Evolutionary conservation across 208 protist species (phyloP).

Genomic region (Acanthamoeba sp.): DNA sequence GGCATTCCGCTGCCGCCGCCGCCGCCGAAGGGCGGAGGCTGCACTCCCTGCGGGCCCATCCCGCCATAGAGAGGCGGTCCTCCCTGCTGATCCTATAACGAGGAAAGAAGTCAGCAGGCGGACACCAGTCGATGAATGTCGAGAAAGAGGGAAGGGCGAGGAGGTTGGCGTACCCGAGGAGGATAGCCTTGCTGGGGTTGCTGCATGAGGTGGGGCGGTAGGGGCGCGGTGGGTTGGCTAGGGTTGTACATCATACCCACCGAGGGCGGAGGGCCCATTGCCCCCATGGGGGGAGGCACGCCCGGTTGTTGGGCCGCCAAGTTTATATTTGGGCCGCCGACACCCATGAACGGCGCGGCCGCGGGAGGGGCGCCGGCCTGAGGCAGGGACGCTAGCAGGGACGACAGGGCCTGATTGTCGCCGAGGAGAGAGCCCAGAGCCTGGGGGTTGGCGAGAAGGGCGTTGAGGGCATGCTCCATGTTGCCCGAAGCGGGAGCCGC

Average conservation of each 20-base stretch:
- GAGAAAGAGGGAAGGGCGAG: background rate
- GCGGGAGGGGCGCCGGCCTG: background rate
- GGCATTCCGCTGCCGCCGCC: background rate
- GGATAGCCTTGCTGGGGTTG: background rate
- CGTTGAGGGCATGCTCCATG: slow-evolving; percentile 15
- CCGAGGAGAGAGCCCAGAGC: background rate
- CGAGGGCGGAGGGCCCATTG: background rate
- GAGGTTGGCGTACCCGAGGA: background rate
- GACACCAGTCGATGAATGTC: background rate
- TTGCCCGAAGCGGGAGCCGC: background rate
- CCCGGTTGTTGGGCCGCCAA: background rate
- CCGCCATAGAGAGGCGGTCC: background rate
- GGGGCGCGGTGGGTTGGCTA: background rate
- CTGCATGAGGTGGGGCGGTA: background rate
- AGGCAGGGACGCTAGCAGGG: background rate
- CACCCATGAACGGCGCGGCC: background rate
- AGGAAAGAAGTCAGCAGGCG: background rate
- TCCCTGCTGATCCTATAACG: background rate
- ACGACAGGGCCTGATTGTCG: slow-evolving; percentile 13
- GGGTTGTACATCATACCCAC: slow-evolving; percentile 28
- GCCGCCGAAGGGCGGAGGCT: background rate
- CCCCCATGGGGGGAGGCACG: background rate
- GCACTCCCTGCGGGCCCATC: background rate
- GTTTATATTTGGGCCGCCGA: slow-evolving; percentile 2
- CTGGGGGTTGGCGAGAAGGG: slow-evolving; percentile 20